A percentile compares a stretch with the other conserved stretches of the same genome.
Conservation (phyloP, 257 asterid species). For the Cinchona pubescens region DNA sequence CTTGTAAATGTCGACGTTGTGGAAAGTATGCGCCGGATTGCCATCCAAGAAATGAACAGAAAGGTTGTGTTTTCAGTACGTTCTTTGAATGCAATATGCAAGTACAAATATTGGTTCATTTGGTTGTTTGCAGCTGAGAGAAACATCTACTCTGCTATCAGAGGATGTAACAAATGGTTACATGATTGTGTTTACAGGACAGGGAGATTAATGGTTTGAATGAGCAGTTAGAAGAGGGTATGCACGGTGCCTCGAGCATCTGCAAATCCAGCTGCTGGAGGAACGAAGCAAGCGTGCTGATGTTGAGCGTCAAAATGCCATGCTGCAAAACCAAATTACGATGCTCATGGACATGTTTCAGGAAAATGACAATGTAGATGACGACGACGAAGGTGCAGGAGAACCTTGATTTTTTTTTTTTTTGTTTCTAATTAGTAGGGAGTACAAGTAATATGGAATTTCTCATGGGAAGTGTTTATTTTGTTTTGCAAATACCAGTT, state of each 20-base stretch:
- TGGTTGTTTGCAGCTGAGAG: not conserved
- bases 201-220: slow-evolving; percentile 89
- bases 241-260: slow-evolving; percentile 75
- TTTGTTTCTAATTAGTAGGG: slow-evolving; percentile 2
- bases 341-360: slow-evolving; percentile 96
- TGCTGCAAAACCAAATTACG: slow-evolving; percentile 74
- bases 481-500: not conserved
- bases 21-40: slow-evolving; percentile 94
- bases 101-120: not conserved
- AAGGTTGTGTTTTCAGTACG: slow-evolving; percentile 46
- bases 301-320: slow-evolving; percentile 65
- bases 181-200: slow-evolving; percentile 52
- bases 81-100: not conserved
- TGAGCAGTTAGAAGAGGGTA: slow-evolving; percentile 92
- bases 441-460: not conserved
- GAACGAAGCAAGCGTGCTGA: slow-evolving; percentile 91
- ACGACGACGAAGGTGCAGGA: slow-evolving; percentile 47
- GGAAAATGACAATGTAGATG: slow-evolving; percentile 61
- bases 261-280: slow-evolving; percentile 85
- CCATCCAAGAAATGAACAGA: slow-evolving; percentile 92
- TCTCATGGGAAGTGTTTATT: not conserved
- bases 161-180: not conserved
- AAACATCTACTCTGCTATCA: not conserved
- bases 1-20: slow-evolving; percentile 95
- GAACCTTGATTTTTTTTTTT: slow-evolving; percentile 29